phyloP scores from a whole-genome alignment of 1,139 yeast species.

The Zhuliangozyma blackwelliae region DNA sequence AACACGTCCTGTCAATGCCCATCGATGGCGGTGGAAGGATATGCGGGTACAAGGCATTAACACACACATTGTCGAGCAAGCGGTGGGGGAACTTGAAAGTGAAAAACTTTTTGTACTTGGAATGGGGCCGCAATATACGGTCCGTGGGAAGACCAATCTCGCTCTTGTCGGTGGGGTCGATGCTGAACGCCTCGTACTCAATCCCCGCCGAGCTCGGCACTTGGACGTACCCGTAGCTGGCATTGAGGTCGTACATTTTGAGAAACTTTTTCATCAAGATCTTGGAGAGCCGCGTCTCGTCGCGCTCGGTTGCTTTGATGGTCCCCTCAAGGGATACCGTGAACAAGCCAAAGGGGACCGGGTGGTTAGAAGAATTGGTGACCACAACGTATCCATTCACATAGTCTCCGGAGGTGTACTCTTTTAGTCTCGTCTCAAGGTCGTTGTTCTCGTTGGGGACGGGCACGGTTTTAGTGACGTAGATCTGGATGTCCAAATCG shows the following conservation, averaged over 20 bases:
- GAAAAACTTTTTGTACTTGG: slow-evolving; percentile 57
- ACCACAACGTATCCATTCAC: slow-evolving; percentile 38
- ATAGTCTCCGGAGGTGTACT: slow-evolving; percentile 39
- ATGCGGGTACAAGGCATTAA: slow-evolving; percentile 50
- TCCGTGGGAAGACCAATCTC: slow-evolving; percentile 49
- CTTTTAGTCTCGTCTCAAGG: slow-evolving; percentile 41
- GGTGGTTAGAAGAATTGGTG: slow-evolving; percentile 34
- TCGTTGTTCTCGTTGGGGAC: slow-evolving; percentile 31
- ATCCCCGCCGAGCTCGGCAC: slow-evolving; percentile 51
- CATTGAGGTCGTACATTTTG: slow-evolving; percentile 47
- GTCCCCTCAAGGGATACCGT: slow-evolving; percentile 48
- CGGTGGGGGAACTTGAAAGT: slow-evolving; percentile 59
- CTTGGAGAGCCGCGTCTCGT: slow-evolving; percentile 21
- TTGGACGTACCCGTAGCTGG: slow-evolving; percentile 39
- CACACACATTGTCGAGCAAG: slow-evolving; percentile 55
- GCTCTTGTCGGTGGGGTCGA: slow-evolving; percentile 46
- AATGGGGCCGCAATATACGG: slow-evolving; percentile 47
- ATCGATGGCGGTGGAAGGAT: slow-evolving; percentile 61
- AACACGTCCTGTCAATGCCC: slow-evolving; percentile 51
- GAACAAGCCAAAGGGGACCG: slow-evolving; percentile 42
- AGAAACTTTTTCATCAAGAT: slow-evolving; percentile 40
- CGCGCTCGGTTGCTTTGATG: slow-evolving; percentile 31
- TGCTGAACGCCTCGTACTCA: slow-evolving; percentile 39
- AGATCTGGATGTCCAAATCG: slow-evolving; percentile 41
- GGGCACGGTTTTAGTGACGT: slow-evolving; percentile 41